Evolutionary conservation across 2,329 filamentous ascomycete species (phyloP), one percentile per base, ranked within the genome.

Genomic region (Ambrosiella xylebori): DNA sequence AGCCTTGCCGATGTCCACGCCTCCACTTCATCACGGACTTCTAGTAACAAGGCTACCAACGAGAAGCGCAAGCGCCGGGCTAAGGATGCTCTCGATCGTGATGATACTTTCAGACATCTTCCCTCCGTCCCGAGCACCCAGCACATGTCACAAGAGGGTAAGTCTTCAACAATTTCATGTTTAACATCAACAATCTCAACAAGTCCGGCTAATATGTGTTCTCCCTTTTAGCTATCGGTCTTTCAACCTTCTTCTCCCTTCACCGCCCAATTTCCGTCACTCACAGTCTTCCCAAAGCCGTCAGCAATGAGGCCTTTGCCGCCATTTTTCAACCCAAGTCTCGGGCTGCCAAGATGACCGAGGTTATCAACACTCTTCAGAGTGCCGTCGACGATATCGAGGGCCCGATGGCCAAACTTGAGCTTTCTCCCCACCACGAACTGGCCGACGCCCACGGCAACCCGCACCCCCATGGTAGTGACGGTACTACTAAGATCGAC

Each of bases 171-270:
- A 8, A 13, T 7, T 36, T 36, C 13, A 7, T 50, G 36, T 19
- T 3, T 39, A 12, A 47, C n/a, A 17, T 2, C n/a, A 15, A 47
- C 11, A n/a, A 8, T 17, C 13, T 7, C 27, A 49, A 35, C 17
- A 27, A 5, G 11, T 45, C 39, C 35, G 13, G 44, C 62, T 63
- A 62, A 67, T 7, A 13, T 41, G 13, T 36, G 12, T 27, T 38
- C 11, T 45, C n/a, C 12, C 12, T 36, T 62, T 4, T 63, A 97
- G 93, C 94, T 66, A 78, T 97, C 61, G 84, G 86, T 62, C 76
- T 95, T 51, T 93, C 91, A 7, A 85, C 85, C 61, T 97, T 98
- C 77, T 97, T 97, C 75, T 94, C 90, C 62, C 85, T 95, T 63
- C 88, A 98, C 72, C 84, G 93, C 61, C 93, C 93, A 51, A 91